These are phyloP conservation scores for Ascodesmis nigricans DNA, from an alignment of 495 filamentous ascomycete genomes.

Conservation along the genomic window DNA sequence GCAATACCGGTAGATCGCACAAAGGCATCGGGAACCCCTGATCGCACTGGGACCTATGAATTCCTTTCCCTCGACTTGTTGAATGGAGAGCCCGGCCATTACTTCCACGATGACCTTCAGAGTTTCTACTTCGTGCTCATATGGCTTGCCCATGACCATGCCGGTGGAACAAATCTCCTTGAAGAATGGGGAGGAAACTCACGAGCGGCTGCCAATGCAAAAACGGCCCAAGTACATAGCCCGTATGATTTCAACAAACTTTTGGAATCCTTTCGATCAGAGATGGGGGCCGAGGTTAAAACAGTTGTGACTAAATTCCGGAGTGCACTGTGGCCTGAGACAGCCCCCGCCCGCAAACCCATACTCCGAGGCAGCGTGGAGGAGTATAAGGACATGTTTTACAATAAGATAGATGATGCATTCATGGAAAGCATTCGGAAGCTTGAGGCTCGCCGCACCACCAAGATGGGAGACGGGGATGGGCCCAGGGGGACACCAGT, in stretches of 20 bases:
- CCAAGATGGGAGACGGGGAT: too few relatives aligned
- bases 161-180: background rate
- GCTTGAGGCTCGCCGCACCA: background rate
- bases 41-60: slow-evolving; percentile 10
- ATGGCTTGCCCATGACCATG: slow-evolving; percentile 3
- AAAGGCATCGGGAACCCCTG: slow-evolving; percentile 4
- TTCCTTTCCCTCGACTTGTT: slow-evolving; percentile 14
- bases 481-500: too few relatives aligned
- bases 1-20: background rate
- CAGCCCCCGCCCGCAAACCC: background rate
- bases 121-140: slow-evolving; percentile 14
- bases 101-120: slow-evolving; percentile 11
- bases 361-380: background rate
- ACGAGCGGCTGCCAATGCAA: background rate
- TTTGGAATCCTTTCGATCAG: background rate
- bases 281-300: background rate
- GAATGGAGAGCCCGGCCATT: slow-evolving; percentile 1
- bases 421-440: background rate
- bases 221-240: background rate
- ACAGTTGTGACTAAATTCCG: background rate
- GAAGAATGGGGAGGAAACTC: too few relatives aligned
- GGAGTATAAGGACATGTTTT: background rate
- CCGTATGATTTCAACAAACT: background rate
- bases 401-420: background rate
- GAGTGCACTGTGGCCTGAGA: background rate